Evolutionary conservation across 305 asterid genomes (phyloP).

Genomic region (Coffea humblotiana): DNA sequence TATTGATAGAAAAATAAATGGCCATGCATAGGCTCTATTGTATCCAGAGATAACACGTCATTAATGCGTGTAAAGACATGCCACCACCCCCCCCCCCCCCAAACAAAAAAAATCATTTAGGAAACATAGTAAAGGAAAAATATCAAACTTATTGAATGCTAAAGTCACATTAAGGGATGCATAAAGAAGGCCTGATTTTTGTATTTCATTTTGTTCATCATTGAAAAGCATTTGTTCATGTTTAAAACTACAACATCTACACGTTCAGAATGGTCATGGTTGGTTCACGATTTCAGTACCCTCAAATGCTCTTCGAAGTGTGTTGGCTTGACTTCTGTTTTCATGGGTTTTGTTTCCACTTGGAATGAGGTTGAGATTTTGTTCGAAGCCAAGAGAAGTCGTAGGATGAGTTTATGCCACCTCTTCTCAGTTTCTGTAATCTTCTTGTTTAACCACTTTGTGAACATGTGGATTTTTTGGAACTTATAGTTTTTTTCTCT

Average conservation of each 20-base stretch:
- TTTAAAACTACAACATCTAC: not conserved
- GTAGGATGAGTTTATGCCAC: not conserved
- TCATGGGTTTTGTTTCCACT: not conserved
- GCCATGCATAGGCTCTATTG: not conserved
- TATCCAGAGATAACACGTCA: not conserved
- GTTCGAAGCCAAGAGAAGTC: not conserved
- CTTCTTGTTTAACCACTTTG: not conserved
- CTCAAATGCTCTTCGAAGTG: not conserved
- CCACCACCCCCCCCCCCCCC: not conserved
- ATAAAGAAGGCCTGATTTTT: not conserved
- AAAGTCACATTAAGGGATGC: not conserved
- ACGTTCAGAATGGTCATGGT: not conserved
- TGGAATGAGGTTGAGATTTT: not conserved
- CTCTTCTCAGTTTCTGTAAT: not conserved
- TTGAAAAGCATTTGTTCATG: not conserved
- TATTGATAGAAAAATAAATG: not conserved
- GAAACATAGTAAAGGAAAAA: not conserved
- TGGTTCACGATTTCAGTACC: not conserved
- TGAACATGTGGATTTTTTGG: not conserved
- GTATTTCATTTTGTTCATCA: not conserved
- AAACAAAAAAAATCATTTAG: not conserved
- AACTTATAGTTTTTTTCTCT: too few species aligned
- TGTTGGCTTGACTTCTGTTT: not conserved
- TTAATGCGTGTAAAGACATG: not conserved
- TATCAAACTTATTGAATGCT: not conserved